Conservation (phyloP, 1,139 yeast species). For the Yamadazyma membranifaciens region DNA sequence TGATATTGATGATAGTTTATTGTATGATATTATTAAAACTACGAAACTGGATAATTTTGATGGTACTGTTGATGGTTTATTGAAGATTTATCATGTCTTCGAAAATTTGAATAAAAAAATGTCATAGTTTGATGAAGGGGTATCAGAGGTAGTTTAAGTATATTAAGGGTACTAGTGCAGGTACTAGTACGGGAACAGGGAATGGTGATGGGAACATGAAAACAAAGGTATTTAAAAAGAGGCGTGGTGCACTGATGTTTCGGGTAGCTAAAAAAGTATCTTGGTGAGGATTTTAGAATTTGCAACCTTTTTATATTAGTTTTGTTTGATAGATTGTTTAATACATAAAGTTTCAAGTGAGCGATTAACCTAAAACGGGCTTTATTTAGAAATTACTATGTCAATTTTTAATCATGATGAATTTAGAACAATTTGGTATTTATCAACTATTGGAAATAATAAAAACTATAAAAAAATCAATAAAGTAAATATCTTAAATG, state of each 20-base stretch:
- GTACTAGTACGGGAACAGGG: too few relatives aligned
- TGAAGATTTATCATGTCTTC: constrained; percentile 36
- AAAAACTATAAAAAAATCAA: constrained; percentile 26
- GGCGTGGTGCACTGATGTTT: constrained; percentile 1
- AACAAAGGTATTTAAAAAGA: neutral
- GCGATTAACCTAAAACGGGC: neutral
- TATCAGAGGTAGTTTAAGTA: too few relatives aligned
- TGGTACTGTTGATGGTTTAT: constrained; percentile 27
- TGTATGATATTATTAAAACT: constrained; percentile 26
- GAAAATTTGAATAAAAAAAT: constrained; percentile 18
- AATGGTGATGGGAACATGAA: neutral
- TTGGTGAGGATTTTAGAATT: neutral
- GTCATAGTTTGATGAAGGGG: constrained; percentile 11
- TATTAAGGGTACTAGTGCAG: too few relatives aligned
- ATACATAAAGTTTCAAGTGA: neutral
- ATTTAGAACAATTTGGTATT: constrained; percentile 11
- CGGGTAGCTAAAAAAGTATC: neutral
- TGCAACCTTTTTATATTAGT: constrained; percentile 7
- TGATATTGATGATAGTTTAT: constrained; percentile 9
- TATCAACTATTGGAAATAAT: constrained; percentile 8
- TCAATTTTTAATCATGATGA: constrained; percentile 7
- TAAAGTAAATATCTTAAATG: constrained; percentile 27
- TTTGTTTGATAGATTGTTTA: neutral
- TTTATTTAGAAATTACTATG: neutral
- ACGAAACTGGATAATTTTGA: constrained; percentile 25